Evolutionary conservation across 169 alveolate species (phyloP).

Genomic region (Plasmodium malariae): DNA sequence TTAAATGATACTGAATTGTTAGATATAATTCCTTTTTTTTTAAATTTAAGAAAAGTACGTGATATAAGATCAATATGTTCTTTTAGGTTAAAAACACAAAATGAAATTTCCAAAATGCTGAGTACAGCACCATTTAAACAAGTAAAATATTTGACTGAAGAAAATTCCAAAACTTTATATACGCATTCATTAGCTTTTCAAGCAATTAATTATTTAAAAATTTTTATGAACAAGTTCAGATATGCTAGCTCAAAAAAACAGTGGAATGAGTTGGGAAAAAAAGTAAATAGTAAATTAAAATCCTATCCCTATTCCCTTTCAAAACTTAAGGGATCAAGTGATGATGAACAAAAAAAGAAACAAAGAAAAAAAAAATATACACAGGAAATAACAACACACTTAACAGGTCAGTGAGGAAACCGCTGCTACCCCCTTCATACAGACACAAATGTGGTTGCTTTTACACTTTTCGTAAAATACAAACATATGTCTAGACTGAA

Average conservation of each 20-base stretch:
- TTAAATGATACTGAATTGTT: slow-evolving; percentile 82
- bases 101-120: slow-evolving; percentile 27
- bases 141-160: slow-evolving; percentile 21
- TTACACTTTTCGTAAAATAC: too few relatives aligned
- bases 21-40: slow-evolving; percentile 85
- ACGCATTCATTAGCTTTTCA: slow-evolving; percentile 49
- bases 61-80: slow-evolving; percentile 82
- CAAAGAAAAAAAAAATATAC: neutral
- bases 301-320: slow-evolving; percentile 55
- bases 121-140: slow-evolving; percentile 15
- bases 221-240: slow-evolving; percentile 48
- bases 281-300: slow-evolving; percentile 38
- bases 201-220: slow-evolving; percentile 57
- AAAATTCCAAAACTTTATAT: neutral
- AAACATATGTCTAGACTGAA: too few relatives aligned
- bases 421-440: too few relatives aligned
- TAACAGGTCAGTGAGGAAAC: too few relatives aligned
- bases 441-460: too few relatives aligned
- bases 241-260: slow-evolving; percentile 64
- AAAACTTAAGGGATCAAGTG: slow-evolving; percentile 62
- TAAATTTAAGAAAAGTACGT: slow-evolving; percentile 78
- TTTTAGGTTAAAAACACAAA: slow-evolving; percentile 69
- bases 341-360: slow-evolving; percentile 40
- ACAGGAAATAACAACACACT: neutral
- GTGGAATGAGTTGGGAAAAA: slow-evolving; percentile 71